Base-by-base conservation (phyloP, 1,284 basidiomycete species). In the Laetiporus sulphureus region DNA sequence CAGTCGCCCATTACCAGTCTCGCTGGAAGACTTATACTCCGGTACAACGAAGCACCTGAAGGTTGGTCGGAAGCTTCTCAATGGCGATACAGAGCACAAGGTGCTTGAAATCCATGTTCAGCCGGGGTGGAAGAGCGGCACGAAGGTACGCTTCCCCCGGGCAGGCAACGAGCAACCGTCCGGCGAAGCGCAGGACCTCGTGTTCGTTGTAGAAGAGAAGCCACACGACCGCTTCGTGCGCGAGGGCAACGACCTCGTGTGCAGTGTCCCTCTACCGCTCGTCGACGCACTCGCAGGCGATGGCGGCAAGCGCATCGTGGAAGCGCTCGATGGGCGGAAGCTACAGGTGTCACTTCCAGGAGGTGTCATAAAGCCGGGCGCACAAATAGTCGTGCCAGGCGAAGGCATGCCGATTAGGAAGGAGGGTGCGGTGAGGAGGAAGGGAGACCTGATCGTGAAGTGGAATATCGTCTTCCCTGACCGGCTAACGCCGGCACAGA, bases 391-490 rank as follows among this genome's bases (percentile, higher is more conserved):
- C 20, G 64, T 95, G 4, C 40, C 67, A 2, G 84, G 79, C 1
- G 89, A 94, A 62, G 94, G 93, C 11, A 95, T 96, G 92, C 91
- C 92, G 1, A 79, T 92, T 31, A 73, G 90, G 44, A 91, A 89
- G 63, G 83, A 83, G 41, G 81, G 80, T n/a, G 71, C 68, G 36
- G 67, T 69, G 41, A 78, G 75, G 67, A 77, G 70, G 52, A 88
- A 86, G 65, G 93, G 93, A 1, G 89, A 96, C 65, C 61, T 96
- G 40, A 69, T 88, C 36, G 74, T 95, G 37, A 76, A 75, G 47
- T 91, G 90, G 85, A 82, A 93, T 41, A 75, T 95, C 20, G 69
- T 77, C 23, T 95, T 96, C 75, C 93, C 93, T 1, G 73, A 79
- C 31, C 69, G 76, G 25, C 57, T 96, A 45, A 84, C 84, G 5